Conservation (phyloP, 208 protist genomes). For the Acanthamoeba castellanii region DNA sequence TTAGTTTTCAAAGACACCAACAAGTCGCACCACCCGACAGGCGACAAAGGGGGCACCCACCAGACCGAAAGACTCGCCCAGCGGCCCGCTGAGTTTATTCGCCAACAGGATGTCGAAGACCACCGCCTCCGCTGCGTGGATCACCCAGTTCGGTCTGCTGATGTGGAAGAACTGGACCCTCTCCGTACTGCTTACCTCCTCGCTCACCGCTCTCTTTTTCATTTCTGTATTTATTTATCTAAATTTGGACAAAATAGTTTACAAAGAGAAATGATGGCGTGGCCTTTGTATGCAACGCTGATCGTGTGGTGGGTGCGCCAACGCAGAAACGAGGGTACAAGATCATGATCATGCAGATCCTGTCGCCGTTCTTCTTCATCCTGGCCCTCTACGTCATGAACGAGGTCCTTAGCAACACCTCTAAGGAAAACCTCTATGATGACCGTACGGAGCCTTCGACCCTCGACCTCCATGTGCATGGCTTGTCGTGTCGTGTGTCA, state of each 20-base stretch:
- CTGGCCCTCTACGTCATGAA: conserved; percentile 66
- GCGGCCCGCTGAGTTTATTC: no score
- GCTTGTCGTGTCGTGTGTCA: background rate
- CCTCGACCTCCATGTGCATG: background rate
- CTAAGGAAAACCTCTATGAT: conserved; percentile 28
- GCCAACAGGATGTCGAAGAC: no score
- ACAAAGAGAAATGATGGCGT: no score
- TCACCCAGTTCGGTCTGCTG: conserved; percentile 70
- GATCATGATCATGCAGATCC: conserved; percentile 28
- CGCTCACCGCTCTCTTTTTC: background rate
- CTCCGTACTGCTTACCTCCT: background rate
- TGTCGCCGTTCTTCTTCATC: conserved; percentile 71
- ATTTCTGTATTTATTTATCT: background rate
- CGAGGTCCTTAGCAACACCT: background rate
- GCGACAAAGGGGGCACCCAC: no score
- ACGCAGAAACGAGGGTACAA: conserved; percentile 67
- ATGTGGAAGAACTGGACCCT: conserved; percentile 76
- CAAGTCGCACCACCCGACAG: no score
- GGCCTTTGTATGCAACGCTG: no score
- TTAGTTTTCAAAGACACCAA: no score
- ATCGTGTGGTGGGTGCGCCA: background rate
- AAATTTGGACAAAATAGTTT: background rate
- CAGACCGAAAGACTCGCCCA: no score
- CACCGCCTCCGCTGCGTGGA: conserved; percentile 2
- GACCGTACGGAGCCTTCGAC: background rate